These are phyloP conservation scores for Tetrahymena borealis DNA, from an alignment of 73 alveolate species.

Conservation along the genomic window DNA sequence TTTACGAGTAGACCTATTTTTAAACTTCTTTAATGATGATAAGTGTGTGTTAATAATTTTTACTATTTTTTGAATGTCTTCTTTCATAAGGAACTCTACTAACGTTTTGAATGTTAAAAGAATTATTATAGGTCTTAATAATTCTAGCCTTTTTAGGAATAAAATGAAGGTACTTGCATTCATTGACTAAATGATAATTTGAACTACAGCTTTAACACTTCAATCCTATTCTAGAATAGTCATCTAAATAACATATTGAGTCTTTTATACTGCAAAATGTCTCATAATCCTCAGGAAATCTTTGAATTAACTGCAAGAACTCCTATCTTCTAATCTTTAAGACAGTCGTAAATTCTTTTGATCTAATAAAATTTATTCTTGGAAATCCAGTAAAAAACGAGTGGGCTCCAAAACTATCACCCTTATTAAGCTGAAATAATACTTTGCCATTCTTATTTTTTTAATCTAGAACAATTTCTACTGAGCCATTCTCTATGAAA, in stretches of 20 bases:
- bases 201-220: neutral
- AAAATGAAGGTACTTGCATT: neutral
- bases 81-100: no score
- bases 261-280: neutral
- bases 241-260: neutral
- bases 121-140: no score
- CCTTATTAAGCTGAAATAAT: conserved; percentile 7
- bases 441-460: neutral
- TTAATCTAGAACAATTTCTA: neutral
- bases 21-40: no score
- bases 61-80: no score
- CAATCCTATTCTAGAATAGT: neutral
- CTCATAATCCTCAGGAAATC: conserved; percentile 8
- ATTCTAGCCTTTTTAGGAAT: neutral
- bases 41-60: no score
- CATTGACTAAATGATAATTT: neutral
- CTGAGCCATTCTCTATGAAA: conserved; percentile 15
- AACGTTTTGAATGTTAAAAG: no score
- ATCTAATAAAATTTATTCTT: conserved; percentile 46
- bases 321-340: conserved; percentile 13
- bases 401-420: conserved; percentile 50
- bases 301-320: neutral
- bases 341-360: conserved; percentile 48
- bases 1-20: no score
- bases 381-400: conserved; percentile 51